phyloP scores from a whole-genome alignment of 106 monocot species.

The Dendrobium chrysotoxum region DNA sequence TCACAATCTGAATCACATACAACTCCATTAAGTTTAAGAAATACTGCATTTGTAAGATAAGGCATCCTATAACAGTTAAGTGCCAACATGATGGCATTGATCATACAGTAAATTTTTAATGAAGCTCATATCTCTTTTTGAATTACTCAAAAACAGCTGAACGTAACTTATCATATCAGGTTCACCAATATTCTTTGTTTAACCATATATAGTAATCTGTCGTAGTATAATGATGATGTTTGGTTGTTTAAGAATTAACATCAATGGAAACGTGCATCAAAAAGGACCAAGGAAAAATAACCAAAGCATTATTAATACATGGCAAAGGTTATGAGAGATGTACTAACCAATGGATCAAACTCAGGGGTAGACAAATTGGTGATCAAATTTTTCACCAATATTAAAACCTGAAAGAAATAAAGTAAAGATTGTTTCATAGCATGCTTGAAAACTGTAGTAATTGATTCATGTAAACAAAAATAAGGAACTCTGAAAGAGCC shows the following conservation, averaged over 20 bases:
- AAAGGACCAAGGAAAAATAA: neutral
- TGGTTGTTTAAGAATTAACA: constrained; percentile 1
- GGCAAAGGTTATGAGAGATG: neutral
- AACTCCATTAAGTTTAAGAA: no score
- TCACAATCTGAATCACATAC: no score
- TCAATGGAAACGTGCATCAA: neutral
- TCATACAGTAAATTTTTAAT: no score
- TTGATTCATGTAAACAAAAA: neutral
- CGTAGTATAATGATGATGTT: neutral
- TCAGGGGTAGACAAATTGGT: constrained; percentile 21
- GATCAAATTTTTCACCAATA: constrained; percentile 27
- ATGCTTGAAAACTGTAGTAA: neutral
- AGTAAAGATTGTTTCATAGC: neutral
- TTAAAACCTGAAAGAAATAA: constrained; percentile 16
- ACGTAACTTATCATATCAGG: neutral
- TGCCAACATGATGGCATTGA: no score
- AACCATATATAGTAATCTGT: neutral
- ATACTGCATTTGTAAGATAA: no score
- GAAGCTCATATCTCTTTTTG: no score
- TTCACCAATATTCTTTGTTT: neutral
- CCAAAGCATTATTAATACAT: neutral
- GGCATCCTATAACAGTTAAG: no score
- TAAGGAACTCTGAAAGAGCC: neutral
- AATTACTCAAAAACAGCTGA: neutral
- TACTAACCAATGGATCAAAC: constrained; percentile 25